phyloP scores from a whole-genome alignment of 331 rosid genomes.

The Rosa hybrid region DNA sequence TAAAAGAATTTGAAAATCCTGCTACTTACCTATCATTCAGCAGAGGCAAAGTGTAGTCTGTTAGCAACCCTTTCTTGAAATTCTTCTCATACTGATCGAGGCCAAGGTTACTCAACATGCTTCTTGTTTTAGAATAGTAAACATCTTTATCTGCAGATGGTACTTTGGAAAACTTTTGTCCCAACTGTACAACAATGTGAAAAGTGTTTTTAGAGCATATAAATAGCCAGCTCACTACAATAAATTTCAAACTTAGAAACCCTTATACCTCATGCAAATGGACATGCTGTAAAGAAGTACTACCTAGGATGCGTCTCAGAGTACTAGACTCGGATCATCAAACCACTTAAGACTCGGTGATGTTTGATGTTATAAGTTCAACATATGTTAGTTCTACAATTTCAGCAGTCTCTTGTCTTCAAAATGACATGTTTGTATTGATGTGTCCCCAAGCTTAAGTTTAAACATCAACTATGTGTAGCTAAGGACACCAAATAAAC shows the following conservation, averaged over 20 bases:
- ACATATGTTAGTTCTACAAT: not conserved
- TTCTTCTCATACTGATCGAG: slow-evolving; percentile 86
- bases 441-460: not conserved
- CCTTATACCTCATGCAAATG: not conserved
- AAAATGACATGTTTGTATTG: not conserved
- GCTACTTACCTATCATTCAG: slow-evolving; percentile 84
- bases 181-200: slow-evolving; percentile 57
- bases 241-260: not conserved
- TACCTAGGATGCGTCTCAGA: not conserved
- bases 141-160: slow-evolving; percentile 79
- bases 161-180: slow-evolving; percentile 83
- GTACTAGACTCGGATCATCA: slow-evolving; percentile 9
- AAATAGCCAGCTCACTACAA: not conserved
- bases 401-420: slow-evolving; percentile 1
- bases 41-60: slow-evolving; percentile 82
- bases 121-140: slow-evolving; percentile 63
- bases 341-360: not conserved
- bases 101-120: slow-evolving; percentile 85
- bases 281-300: not conserved
- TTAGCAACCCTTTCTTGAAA: slow-evolving; percentile 85
- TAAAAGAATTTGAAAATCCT: slow-evolving; percentile 6
- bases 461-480: not conserved
- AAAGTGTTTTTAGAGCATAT: slow-evolving; percentile 9
- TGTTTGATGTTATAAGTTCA: not conserved
- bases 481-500: slow-evolving; percentile 9